Evolutionary conservation across 192 early-diverging fungal species (phyloP).

Genomic region (Geranomyces michiganensis): DNA sequence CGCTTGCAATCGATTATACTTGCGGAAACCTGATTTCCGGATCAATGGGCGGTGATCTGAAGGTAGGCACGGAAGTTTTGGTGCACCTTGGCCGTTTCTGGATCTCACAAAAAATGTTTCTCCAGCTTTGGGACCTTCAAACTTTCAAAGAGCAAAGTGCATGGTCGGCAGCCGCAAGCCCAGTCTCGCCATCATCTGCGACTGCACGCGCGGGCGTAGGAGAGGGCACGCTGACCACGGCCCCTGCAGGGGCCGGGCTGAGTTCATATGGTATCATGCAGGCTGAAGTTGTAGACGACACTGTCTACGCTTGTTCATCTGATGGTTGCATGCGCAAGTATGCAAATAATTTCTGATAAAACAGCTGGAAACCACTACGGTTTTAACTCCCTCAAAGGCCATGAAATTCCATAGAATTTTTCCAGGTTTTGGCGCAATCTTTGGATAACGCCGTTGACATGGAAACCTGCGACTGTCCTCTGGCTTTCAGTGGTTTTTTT

Average conservation of each 20-base stretch:
- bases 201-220: neutral
- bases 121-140: slow-evolving; percentile 32
- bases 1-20: slow-evolving; percentile 64
- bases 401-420: too few relatives aligned
- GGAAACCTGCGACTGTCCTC: too few relatives aligned
- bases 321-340: slow-evolving; percentile 50
- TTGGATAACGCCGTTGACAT: too few relatives aligned
- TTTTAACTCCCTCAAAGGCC: too few relatives aligned
- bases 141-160: slow-evolving; percentile 44
- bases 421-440: too few relatives aligned
- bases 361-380: too few relatives aligned
- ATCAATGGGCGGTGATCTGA: slow-evolving; percentile 61
- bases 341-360: slow-evolving; percentile 1
- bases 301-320: slow-evolving; percentile 65
- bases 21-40: slow-evolving; percentile 66
- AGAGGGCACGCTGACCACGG: neutral
- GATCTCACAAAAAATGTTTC: too few relatives aligned
- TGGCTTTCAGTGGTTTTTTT: too few relatives aligned
- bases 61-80: slow-evolving; percentile 14
- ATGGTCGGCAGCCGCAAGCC: slow-evolving; percentile 36
- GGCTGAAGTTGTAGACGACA: slow-evolving; percentile 54
- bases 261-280: slow-evolving; percentile 70
- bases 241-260: slow-evolving; percentile 32
- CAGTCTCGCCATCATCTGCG: neutral
- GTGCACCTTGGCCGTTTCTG: neutral